These are phyloP conservation scores for Starmerella cellae DNA, from an alignment of 805 yeast genomes.

Conservation along the genomic window DNA sequence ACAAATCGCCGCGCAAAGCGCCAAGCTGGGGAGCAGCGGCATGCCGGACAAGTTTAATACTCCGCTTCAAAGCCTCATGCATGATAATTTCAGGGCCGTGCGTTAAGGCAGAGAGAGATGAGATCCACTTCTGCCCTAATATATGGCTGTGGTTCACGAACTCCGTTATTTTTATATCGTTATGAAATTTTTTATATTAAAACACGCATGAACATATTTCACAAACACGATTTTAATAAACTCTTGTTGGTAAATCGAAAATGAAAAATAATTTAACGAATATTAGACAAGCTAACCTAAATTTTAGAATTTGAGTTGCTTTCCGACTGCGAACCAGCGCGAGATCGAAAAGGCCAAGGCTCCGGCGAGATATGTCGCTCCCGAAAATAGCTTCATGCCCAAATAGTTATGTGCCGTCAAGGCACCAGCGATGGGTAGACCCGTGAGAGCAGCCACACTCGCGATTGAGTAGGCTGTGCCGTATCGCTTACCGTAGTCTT, in stretches of 20 bases:
- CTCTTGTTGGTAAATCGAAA: no score
- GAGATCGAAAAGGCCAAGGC: constrained; percentile 20
- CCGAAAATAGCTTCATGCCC: constrained; percentile 28
- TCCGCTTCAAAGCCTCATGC: not conserved
- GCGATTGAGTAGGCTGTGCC: constrained; percentile 48
- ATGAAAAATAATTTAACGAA: no score
- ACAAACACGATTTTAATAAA: no score
- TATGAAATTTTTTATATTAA: no score
- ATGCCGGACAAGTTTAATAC: no score
- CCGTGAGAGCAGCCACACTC: constrained; percentile 29
- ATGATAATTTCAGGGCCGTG: no score
- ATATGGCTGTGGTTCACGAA: no score
- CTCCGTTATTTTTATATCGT: no score
- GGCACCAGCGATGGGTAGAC: constrained; percentile 32
- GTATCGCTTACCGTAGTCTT: constrained; percentile 55
- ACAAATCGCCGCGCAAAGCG: constrained; percentile 6
- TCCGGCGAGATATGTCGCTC: constrained; percentile 24
- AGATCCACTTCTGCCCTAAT: not conserved
- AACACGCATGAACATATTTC: no score
- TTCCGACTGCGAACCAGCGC: constrained; percentile 23
- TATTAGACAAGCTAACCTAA: no score
- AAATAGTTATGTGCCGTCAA: constrained; percentile 22
- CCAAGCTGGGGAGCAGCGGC: not conserved
- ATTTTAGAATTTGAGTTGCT: constrained; percentile 11
- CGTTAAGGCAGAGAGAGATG: no score